Percentiles rank a stretch among this genome's conserved stretches.
Evolutionary conservation across 2,329 filamentous ascomycete species (phyloP).

Genomic region (Penicillium sp.): DNA sequence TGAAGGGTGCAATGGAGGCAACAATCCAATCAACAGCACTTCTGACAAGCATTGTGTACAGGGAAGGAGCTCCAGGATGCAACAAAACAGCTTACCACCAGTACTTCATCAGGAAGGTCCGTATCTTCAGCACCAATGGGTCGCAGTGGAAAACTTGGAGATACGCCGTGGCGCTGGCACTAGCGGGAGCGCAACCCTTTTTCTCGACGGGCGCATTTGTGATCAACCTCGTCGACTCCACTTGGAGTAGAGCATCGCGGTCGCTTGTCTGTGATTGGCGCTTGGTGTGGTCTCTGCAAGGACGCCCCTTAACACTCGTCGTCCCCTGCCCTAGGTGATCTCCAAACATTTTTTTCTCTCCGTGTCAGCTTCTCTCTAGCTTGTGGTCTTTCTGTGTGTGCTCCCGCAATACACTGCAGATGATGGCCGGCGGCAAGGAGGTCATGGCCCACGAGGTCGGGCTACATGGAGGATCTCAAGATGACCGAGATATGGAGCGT

Average conservation of each 20-base stretch:
- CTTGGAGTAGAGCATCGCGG: background rate
- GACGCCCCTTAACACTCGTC: conserved; percentile 1
- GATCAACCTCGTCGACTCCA: background rate
- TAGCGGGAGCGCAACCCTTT: background rate
- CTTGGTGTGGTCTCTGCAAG: background rate
- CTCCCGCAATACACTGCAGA: background rate
- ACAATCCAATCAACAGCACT: background rate
- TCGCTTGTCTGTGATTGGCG: background rate
- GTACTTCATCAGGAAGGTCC: background rate
- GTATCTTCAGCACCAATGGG: background rate
- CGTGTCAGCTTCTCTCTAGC: background rate
- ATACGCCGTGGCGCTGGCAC: background rate
- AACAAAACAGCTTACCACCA: background rate
- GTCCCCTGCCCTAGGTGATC: background rate
- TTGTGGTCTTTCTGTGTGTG: background rate
- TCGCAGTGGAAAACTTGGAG: background rate
- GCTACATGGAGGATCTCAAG: conserved; percentile 19
- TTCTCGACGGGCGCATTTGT: background rate
- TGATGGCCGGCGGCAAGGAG: conserved; percentile 20
- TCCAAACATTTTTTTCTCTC: background rate
- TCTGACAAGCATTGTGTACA: background rate
- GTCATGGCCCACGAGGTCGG: conserved; percentile 18
- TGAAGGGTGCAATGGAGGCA: background rate
- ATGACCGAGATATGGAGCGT: conserved; percentile 48
- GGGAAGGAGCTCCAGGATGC: background rate